Percentiles rank a stretch among this genome's conserved stretches.
Evolutionary conservation across 2,329 filamentous ascomycete species (phyloP).

Genomic region (Aspergillus viridinutans): DNA sequence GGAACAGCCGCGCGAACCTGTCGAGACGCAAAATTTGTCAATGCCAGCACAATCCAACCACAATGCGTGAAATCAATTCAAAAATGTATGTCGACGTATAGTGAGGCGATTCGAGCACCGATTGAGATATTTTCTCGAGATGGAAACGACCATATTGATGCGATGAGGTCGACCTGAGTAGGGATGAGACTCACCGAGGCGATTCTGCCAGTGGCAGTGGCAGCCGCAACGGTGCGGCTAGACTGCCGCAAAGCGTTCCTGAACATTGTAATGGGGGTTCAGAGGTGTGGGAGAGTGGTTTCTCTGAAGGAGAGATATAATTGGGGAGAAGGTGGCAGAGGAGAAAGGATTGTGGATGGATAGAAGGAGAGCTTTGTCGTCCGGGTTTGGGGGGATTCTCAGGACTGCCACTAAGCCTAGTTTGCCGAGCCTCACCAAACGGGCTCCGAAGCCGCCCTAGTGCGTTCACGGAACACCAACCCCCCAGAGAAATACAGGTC

Average conservation of each 20-base stretch:
- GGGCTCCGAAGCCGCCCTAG: conserved; percentile 38
- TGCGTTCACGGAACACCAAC: conserved; percentile 23
- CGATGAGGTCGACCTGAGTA: conserved; percentile 36
- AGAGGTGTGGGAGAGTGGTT: conserved; percentile 42
- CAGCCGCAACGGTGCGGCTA: conserved; percentile 87
- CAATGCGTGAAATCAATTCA: conserved; percentile 18
- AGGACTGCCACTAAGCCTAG: conserved; percentile 37
- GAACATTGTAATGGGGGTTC: conserved; percentile 69
- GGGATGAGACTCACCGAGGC: conserved; percentile 77
- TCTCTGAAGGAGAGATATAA: conserved; percentile 40
- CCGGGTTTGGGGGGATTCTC: conserved; percentile 38
- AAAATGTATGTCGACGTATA: conserved; percentile 19
- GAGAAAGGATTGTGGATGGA: conserved; percentile 42
- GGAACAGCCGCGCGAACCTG: conserved; percentile 85
- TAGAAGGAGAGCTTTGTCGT: conserved; percentile 41
- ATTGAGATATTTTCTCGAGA: conserved; percentile 31
- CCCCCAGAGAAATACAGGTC: not conserved
- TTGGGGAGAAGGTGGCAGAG: conserved; percentile 37
- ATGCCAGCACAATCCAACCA: conserved; percentile 46
- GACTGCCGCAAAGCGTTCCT: conserved; percentile 97
- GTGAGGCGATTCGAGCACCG: conserved; percentile 22
- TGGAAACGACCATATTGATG: conserved; percentile 29
- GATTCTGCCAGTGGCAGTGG: conserved; percentile 88
- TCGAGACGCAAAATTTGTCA: conserved; percentile 40
- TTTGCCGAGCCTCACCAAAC: conserved; percentile 34